Evolutionary conservation across 2,329 filamentous ascomycete genomes (phyloP).

Genomic region (Clathrospora elynae): DNA sequence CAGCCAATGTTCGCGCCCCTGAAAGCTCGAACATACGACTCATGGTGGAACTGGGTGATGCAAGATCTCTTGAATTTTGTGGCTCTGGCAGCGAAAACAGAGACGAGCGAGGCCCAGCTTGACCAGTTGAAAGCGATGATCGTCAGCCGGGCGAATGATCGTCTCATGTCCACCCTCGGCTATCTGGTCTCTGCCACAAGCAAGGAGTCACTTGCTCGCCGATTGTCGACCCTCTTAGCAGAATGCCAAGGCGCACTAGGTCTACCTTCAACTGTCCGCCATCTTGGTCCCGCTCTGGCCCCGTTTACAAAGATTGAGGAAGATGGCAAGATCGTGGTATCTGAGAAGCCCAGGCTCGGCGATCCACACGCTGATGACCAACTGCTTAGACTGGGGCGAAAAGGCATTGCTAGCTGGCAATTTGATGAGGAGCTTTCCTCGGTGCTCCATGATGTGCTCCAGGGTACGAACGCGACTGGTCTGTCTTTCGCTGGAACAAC

Average conservation of each 20-base stretch:
- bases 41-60: constrained; percentile 27
- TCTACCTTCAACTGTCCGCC: neutral
- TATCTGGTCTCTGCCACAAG: neutral
- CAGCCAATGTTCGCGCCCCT: constrained; percentile 20
- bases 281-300: neutral
- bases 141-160: neutral
- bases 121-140: neutral
- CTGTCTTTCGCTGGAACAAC: constrained; percentile 34
- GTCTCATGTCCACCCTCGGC: neutral
- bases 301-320: constrained; percentile 1
- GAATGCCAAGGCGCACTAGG: neutral
- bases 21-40: constrained; percentile 24
- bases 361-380: neutral
- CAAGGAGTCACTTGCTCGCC: neutral
- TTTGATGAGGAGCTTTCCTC: neutral
- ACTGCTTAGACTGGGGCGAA: constrained; percentile 1
- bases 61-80: constrained; percentile 23
- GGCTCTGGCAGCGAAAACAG: neutral
- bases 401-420: neutral
- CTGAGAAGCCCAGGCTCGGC: neutral
- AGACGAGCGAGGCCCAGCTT: neutral
- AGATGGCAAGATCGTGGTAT: neutral
- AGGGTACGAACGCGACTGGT: neutral
- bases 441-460: neutral
- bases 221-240: neutral